Conservation (phyloP, 352 stramenopile genomes). For the Pythium brassicae region DNA sequence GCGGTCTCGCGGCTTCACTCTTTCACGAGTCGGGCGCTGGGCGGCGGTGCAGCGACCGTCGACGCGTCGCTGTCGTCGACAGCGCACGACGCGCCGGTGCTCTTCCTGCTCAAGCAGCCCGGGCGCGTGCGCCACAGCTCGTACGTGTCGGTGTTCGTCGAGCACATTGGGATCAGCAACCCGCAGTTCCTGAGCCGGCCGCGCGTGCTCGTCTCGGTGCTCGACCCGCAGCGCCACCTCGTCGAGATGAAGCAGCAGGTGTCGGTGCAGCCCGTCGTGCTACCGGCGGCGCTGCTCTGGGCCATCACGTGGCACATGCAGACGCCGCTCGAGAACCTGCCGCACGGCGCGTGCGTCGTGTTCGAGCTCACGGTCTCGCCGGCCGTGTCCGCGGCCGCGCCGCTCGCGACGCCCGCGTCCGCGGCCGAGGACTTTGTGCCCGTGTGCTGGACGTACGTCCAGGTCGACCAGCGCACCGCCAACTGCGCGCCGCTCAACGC, state of each 20-base stretch:
- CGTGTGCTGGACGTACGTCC: constrained; percentile 82
- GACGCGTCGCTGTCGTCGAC: constrained; percentile 4
- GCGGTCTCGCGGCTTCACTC: constrained; percentile 10
- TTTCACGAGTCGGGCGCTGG: constrained; percentile 15
- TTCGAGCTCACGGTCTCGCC: constrained; percentile 60
- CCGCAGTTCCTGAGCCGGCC: constrained; percentile 49
- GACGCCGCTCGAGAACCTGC: constrained; percentile 89
- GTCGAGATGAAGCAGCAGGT: constrained; percentile 80
- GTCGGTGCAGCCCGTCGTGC: constrained; percentile 54
- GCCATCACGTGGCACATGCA: constrained; percentile 92
- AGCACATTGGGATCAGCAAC: constrained; percentile 58
- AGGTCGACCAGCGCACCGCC: constrained; percentile 75
- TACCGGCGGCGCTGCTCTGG: constrained; percentile 66
- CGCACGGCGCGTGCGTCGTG: constrained; percentile 62
- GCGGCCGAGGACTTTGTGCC: constrained; percentile 43
- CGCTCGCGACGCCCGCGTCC: constrained; percentile 18
- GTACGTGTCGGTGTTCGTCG: constrained; percentile 79
- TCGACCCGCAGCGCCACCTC: constrained; percentile 57
- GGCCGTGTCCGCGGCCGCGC: constrained; percentile 11
- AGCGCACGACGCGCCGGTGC: constrained; percentile 29
- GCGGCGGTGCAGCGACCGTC: too few relatives aligned
- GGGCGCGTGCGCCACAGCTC: constrained; percentile 72
- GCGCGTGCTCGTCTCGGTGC: constrained; percentile 65
- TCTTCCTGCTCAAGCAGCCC: constrained; percentile 74
- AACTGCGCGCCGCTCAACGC: constrained; percentile 61